Base-by-base conservation (phyloP, 225 moss, liverwort and hornwort species). In the Bryum argenteum region DNA sequence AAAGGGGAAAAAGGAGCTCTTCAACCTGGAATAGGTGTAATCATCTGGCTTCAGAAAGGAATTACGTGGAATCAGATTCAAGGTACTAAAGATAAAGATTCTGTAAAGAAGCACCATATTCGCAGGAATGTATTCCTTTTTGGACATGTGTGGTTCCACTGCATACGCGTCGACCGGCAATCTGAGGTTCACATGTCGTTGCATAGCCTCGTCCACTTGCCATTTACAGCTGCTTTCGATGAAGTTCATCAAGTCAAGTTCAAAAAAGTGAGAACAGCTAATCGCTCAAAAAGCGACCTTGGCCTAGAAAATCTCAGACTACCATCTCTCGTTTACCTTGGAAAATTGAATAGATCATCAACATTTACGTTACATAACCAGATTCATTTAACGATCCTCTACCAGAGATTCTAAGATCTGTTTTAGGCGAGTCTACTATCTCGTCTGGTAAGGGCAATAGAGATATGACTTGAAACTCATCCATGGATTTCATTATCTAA, bases 401-500 rank as follows among this genome's bases (percentile, higher is more conserved):
- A 5, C 37, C 23, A 66, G 0, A 10, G 14, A 18, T 23, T 61
- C 44, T 55, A 54, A 63, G 19, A 11, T 19, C 45, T 45, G 45
- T 9, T 18, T 4, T 1, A 38, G 57, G 22, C 16, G 11, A 16
- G 33, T 37, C 44, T 45, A 54, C 21, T 33, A 33, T 33, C 33
- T 33, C 33, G 33, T 33, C 33, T 33, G 33, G 5, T 33, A 4
- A 33, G 33, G 33, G 7, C 33, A 33, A 33, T 4, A 3, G 0
- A 33, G 33, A 33, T 33, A 6, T 33, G 33, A 33, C 33, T 33
- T 33, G 33, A 33, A 33, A 33, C 77, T 61, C 44, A 63, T 74
- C 52, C 76, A 66, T 77, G 51, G 57, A 62, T 80, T 70, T 65
- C 77, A 74, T 70, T 80, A 80, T 63, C 74, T 74, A 71, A 22